A percentile compares a stretch with the other conserved stretches of the same genome.
Evolutionary conservation across 139 green algal genomes (phyloP).

Genomic region (Micractinium conductrix): DNA sequence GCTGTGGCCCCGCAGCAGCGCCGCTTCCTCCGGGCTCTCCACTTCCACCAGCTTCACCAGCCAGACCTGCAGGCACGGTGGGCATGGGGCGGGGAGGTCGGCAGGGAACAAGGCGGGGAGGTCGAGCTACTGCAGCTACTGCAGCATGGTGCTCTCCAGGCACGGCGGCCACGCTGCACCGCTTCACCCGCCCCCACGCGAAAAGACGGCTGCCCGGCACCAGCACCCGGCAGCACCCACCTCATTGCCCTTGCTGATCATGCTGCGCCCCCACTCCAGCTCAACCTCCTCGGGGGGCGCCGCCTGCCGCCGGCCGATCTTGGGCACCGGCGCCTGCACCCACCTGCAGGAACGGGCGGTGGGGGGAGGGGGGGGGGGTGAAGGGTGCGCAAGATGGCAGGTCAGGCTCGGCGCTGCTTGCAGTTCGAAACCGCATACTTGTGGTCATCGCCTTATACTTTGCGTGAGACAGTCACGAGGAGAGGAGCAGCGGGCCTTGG

Average conservation of each 20-base stretch:
- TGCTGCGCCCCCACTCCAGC: conserved; percentile 39
- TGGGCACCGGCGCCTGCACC: conserved; percentile 38
- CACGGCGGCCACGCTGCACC: too few relatives aligned
- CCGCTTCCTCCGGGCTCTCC: conserved; percentile 47
- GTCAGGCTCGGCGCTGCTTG: too few relatives aligned
- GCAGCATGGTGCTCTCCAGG: neutral
- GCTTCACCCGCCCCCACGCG: too few relatives aligned
- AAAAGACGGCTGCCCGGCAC: too few relatives aligned
- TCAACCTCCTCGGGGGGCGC: neutral
- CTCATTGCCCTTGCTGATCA: conserved; percentile 47
- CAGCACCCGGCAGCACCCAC: neutral
- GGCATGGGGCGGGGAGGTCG: neutral
- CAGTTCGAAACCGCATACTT: too few relatives aligned
- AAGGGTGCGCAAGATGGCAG: too few relatives aligned
- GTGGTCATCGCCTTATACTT: too few relatives aligned
- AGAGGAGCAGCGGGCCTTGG: too few relatives aligned
- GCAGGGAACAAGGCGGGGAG: neutral
- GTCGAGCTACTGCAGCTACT: neutral
- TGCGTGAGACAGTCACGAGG: too few relatives aligned
- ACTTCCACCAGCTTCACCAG: conserved; percentile 57
- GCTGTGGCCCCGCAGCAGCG: conserved; percentile 37
- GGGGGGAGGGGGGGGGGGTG: neutral
- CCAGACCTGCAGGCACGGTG: conserved; percentile 38
- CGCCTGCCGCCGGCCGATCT: conserved; percentile 24
- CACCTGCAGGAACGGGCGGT: conserved; percentile 9